These are phyloP conservation scores for Phytophthora pseudosyringae DNA, from an alignment of 352 stramenopile genomes.

Conservation along the genomic window DNA sequence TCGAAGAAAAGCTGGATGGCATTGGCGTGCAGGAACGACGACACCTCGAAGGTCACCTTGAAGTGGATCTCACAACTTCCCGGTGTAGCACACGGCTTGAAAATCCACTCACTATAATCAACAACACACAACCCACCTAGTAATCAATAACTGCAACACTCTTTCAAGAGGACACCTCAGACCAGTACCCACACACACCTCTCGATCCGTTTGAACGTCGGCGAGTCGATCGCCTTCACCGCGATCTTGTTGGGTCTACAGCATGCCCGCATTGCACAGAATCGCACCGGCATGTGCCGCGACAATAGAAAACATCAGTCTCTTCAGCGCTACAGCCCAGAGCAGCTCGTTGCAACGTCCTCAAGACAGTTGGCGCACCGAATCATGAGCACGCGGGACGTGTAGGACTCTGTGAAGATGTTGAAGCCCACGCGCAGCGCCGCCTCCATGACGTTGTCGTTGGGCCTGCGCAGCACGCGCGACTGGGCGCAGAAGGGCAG, in stretches of 20 bases:
- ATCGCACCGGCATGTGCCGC: background rate
- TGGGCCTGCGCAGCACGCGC: constrained; percentile 66
- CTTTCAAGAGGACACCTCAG: no score
- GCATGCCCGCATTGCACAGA: background rate
- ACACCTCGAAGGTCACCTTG: constrained; percentile 83
- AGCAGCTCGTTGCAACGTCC: background rate
- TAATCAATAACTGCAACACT: constrained; percentile 15
- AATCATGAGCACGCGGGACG: constrained; percentile 83
- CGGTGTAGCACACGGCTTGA: constrained; percentile 54
- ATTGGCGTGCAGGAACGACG: constrained; percentile 81
- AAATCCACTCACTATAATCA: constrained; percentile 70
- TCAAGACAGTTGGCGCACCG: constrained; percentile 28
- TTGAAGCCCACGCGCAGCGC: constrained; percentile 77
- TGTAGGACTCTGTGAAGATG: constrained; percentile 87
- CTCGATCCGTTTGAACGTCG: constrained; percentile 88
- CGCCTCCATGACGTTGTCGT: constrained; percentile 85
- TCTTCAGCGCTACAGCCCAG: background rate
- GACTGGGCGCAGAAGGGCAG: constrained; percentile 86
- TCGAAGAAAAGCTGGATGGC: constrained; percentile 89
- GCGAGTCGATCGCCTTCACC: constrained; percentile 81
- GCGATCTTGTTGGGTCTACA: constrained; percentile 72
- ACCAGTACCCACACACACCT: constrained; percentile 48
- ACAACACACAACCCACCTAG: background rate
- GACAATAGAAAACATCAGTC: constrained; percentile 8
- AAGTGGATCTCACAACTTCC: constrained; percentile 78